These are phyloP conservation scores for Emmonsia crescens DNA, from an alignment of 2,329 filamentous ascomycete species.

Conservation along the genomic window DNA sequence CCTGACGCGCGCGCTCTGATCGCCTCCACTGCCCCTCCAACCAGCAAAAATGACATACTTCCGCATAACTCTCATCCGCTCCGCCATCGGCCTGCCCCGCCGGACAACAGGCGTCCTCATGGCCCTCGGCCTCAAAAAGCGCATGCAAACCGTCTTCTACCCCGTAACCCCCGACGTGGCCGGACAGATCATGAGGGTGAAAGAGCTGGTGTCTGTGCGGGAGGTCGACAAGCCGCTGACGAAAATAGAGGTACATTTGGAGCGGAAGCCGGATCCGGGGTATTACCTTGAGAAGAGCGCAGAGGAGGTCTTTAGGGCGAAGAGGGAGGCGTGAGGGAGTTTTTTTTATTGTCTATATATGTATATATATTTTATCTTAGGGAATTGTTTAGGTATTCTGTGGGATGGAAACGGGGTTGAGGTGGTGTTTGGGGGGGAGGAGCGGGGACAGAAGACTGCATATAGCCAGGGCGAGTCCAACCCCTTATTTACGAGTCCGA, in stretches of 20 bases:
- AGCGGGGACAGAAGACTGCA: no score
- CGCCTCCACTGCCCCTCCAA: not conserved
- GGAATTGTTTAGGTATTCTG: not conserved
- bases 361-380: not conserved
- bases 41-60: conserved; percentile 59
- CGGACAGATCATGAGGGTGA: conserved; percentile 87
- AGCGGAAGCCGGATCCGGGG: conserved; percentile 64
- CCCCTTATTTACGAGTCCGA: no score
- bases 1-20: not conserved
- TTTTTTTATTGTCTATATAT: not conserved
- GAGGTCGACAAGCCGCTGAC: conserved; percentile 60
- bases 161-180: conserved; percentile 70
- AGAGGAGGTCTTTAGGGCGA: conserved; percentile 17
- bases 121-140: conserved; percentile 74
- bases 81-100: conserved; percentile 74
- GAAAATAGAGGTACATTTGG: conserved; percentile 56
- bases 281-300: conserved; percentile 62
- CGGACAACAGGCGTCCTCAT: conserved; percentile 70
- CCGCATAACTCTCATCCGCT: conserved; percentile 81
- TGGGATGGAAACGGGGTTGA: not conserved
- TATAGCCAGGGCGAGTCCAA: no score
- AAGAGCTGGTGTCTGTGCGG: conserved; percentile 74
- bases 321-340: conserved; percentile 9
- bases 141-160: conserved; percentile 81
- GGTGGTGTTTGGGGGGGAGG: not conserved